phyloP scores from a whole-genome alignment of 2,329 filamentous ascomycete genomes.

The Sphaerulina musiva region DNA sequence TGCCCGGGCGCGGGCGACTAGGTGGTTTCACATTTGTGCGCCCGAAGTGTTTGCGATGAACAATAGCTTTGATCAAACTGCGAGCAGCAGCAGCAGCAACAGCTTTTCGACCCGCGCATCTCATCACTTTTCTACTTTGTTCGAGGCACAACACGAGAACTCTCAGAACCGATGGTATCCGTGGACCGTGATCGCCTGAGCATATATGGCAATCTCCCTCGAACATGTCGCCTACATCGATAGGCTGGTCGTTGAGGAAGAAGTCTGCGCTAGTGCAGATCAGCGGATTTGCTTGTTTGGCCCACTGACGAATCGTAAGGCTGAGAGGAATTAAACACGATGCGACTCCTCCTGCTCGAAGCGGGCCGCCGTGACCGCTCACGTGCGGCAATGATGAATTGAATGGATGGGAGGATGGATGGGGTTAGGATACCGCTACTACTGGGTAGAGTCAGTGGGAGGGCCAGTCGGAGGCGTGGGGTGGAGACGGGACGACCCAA shows the following conservation, averaged over 20 bases:
- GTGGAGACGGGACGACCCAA: too few relatives aligned
- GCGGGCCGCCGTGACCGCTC: neutral
- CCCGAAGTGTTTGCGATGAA: constrained; percentile 11
- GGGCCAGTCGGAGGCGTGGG: too few relatives aligned
- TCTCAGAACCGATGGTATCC: too few relatives aligned
- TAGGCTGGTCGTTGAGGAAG: too few relatives aligned
- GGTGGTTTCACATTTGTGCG: neutral
- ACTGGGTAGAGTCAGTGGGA: too few relatives aligned
- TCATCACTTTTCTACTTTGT: too few relatives aligned
- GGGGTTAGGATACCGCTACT: too few relatives aligned
- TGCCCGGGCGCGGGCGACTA: neutral
- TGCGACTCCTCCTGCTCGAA: neutral
- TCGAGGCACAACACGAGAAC: too few relatives aligned
- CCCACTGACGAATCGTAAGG: constrained; percentile 1
- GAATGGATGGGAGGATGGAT: neutral
- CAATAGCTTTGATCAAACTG: neutral
- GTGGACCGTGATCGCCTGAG: too few relatives aligned
- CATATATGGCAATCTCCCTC: neutral
- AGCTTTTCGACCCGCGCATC: neutral
- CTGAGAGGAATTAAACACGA: neutral
- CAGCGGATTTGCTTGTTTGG: neutral
- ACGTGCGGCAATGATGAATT: neutral
- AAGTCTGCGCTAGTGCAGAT: too few relatives aligned
- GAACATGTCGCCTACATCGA: neutral
- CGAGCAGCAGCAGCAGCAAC: neutral